Evolutionary conservation across 2,329 filamentous ascomycete genomes (phyloP).

Genomic region (Byssothecium circinans): DNA sequence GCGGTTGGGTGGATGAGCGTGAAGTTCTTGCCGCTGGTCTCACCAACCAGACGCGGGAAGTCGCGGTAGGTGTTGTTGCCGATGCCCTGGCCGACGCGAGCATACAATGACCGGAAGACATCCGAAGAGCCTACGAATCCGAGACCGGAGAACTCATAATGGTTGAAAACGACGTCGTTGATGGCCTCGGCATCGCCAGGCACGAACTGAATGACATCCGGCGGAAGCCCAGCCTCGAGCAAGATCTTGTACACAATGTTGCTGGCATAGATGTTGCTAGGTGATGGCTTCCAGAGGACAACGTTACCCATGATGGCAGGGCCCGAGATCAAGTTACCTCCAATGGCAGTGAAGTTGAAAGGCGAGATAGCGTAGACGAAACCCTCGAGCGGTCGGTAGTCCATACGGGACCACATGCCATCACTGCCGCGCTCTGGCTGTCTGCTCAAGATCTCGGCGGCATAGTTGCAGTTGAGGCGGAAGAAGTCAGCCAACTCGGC

Average conservation of each 20-base stretch:
- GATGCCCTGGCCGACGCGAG: slow-evolving; percentile 77
- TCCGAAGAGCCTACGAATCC: slow-evolving; percentile 91
- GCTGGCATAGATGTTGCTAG: slow-evolving; percentile 80
- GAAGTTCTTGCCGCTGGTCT: slow-evolving; percentile 92
- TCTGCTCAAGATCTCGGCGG: slow-evolving; percentile 81
- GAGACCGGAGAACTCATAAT: slow-evolving; percentile 80
- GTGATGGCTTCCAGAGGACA: slow-evolving; percentile 91
- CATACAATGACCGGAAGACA: slow-evolving; percentile 85
- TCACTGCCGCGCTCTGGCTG: slow-evolving; percentile 80
- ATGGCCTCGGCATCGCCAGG: slow-evolving; percentile 83
- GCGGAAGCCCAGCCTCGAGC: slow-evolving; percentile 85
- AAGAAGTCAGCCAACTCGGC: slow-evolving; percentile 91
- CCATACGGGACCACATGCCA: slow-evolving; percentile 82
- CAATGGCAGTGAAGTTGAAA: slow-evolving; percentile 96
- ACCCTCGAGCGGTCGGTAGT: slow-evolving; percentile 85
- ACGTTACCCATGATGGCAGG: slow-evolving; percentile 91
- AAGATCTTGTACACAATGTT: slow-evolving; percentile 87
- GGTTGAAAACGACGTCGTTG: slow-evolving; percentile 72
- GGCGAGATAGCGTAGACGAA: slow-evolving; percentile 92
- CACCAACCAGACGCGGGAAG: slow-evolving; percentile 84
- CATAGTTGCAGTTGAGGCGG: slow-evolving; percentile 87
- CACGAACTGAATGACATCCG: slow-evolving; percentile 87
- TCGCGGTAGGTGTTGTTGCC: slow-evolving; percentile 76
- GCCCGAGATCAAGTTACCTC: slow-evolving; percentile 77
- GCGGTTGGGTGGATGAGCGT: slow-evolving; percentile 77